Base-by-base conservation (phyloP, 1,284 basidiomycete species). In the Ustilago cynodontis region DNA sequence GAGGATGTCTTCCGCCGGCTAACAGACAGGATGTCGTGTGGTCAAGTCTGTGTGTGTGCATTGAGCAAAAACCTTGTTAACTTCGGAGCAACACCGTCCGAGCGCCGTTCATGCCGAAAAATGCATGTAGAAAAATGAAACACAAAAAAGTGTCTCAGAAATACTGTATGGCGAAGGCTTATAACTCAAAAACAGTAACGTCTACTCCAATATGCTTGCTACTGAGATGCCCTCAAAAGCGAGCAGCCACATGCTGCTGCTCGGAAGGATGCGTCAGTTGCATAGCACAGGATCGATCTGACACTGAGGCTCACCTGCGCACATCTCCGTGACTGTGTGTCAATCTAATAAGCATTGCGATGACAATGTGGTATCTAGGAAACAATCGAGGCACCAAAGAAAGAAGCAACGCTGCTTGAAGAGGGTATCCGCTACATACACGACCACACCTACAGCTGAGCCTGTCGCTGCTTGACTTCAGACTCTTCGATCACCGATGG, bases 81-180 rank as follows among this genome's bases (percentile, higher is more conserved):
- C 29, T 14, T 63, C 69, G 70, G 65, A 72, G 20, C 64, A 67
- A 53, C 70, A 72, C 24, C 45, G 53, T 72, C 70, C 70, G 69
- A 63, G 50, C 56, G 59, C 59, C 64, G 53, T 41, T 29, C 18
- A 39, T 31, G 63, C 63, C 63, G 63, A 59, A 35, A 31, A 35
- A 50, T 26, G 10, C 47, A 49, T 11, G 1, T 35, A 54, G 28
- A 52, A 50, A 37, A 16, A 29, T n/a, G 13, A 28, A 45, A 11
- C 37, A 52, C 11, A 22, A 39, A 41, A 16, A 39, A 28, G 14
- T 3, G 26, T 47, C 9, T 10, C 35, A 51, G 45, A 57, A 51
- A 43, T 39, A n/a, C n/a, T n/a, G n/a, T n/a, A n/a, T n/a, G n/a
- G n/a, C n/a, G n/a, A n/a, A n/a, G n/a, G n/a, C n/a, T n/a, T n/a